Percentiles rank a stretch among this genome's conserved stretches.
These are phyloP conservation scores for Ceratopteris richardii DNA, from an alignment of 75 land plant genomes.

Conservation along the genomic window DNA sequence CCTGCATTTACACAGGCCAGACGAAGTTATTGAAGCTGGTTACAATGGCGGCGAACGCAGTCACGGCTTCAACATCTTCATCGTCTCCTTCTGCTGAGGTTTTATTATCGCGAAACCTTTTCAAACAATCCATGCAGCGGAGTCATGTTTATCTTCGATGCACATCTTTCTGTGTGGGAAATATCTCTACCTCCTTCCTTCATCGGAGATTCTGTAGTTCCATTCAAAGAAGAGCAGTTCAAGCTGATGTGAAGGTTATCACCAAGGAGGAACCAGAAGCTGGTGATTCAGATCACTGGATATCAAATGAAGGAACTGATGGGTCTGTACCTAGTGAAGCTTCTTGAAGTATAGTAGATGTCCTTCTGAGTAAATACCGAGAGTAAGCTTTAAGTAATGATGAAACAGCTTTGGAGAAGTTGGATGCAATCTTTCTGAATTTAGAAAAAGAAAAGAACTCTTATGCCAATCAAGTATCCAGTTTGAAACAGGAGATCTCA, in stretches of 20 bases:
- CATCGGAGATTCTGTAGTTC: too few relatives aligned
- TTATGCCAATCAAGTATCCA: conserved; percentile 27
- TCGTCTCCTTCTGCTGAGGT: too few relatives aligned
- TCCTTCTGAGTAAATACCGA: conserved; percentile 42
- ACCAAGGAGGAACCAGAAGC: conserved; percentile 8
- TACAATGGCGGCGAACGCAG: too few relatives aligned
- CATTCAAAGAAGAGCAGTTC: too few relatives aligned
- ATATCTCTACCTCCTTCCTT: too few relatives aligned
- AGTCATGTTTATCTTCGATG: too few relatives aligned
- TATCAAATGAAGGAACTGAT: conserved; percentile 5
- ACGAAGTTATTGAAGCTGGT: too few relatives aligned
- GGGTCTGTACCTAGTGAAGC: conserved; percentile 10
- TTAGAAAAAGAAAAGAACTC: conserved; percentile 48
- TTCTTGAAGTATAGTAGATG: conserved; percentile 15
- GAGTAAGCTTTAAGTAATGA: conserved; percentile 61
- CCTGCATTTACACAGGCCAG: too few relatives aligned
- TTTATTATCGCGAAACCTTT: too few relatives aligned
- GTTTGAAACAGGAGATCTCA: conserved; percentile 47
- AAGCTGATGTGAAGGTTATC: neutral
- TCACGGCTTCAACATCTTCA: too few relatives aligned
- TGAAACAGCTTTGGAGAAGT: conserved; percentile 30
- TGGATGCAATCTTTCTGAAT: conserved; percentile 35
- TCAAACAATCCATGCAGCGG: too few relatives aligned
- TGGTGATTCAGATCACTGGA: conserved; percentile 3
- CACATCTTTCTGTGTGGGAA: too few relatives aligned